phyloP scores from a whole-genome alignment of 192 early-diverging fungal genomes.

The Ambispora gerdemannii region DNA sequence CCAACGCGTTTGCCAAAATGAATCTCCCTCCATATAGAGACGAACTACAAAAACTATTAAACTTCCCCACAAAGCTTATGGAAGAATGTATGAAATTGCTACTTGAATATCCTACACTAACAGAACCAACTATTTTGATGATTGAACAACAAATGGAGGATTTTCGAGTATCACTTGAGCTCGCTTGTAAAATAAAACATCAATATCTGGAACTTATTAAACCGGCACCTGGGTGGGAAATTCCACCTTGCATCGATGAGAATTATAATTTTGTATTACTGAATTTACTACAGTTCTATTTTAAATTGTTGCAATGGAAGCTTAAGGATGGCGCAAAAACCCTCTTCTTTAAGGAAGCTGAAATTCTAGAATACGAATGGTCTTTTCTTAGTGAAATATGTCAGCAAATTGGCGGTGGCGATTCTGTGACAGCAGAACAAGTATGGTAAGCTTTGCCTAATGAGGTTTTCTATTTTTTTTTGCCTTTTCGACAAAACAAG shows the following conservation, averaged over 20 bases:
- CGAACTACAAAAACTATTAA: conserved; percentile 65
- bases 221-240: conserved; percentile 64
- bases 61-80: conserved; percentile 77
- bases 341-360: conserved; percentile 66
- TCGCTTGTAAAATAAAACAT: conserved; percentile 72
- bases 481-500: too few relatives aligned
- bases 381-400: conserved; percentile 70
- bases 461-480: too few relatives aligned
- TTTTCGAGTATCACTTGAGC: conserved; percentile 63
- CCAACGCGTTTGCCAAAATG: conserved; percentile 61
- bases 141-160: conserved; percentile 81
- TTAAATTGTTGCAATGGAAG: conserved; percentile 72
- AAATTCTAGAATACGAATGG: conserved; percentile 81
- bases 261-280: conserved; percentile 72
- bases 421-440: conserved; percentile 68
- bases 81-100: conserved; percentile 77
- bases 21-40: conserved; percentile 66
- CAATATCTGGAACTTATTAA: conserved; percentile 62
- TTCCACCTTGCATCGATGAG: conserved; percentile 57
- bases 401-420: conserved; percentile 67
- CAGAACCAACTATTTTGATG: conserved; percentile 55
- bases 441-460: conserved; percentile 75
- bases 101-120: conserved; percentile 63
- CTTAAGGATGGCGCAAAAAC: conserved; percentile 55
- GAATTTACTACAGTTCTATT: conserved; percentile 72